Conservation (phyloP, 2,329 filamentous ascomycete species). For the Sporothrix dimorphospora region DNA sequence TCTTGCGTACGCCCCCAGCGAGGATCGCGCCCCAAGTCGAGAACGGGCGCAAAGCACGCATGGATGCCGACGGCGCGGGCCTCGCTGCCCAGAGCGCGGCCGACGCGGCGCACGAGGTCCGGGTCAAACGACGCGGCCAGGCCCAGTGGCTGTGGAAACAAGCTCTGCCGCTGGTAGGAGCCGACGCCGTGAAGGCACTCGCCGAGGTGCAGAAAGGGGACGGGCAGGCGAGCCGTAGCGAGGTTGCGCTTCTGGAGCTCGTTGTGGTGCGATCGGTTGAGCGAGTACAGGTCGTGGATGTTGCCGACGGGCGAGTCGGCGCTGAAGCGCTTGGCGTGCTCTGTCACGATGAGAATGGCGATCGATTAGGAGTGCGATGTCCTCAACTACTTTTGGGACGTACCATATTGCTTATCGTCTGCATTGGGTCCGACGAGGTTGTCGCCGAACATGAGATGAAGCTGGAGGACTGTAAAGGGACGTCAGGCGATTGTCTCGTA, state of each 20-base stretch:
- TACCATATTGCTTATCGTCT: neutral
- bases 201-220: conserved; percentile 23
- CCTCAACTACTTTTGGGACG: neutral
- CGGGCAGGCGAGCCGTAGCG: neutral
- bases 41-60: conserved; percentile 18
- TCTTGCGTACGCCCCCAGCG: conserved; percentile 23
- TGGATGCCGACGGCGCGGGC: conserved; percentile 21
- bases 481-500: neutral
- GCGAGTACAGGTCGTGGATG: conserved; percentile 22
- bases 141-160: conserved; percentile 21
- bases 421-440: neutral
- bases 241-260: conserved; percentile 12
- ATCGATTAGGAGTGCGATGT: neutral
- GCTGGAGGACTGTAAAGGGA: neutral
- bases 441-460: conserved; percentile 23
- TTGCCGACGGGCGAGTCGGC: conserved; percentile 13
- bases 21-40: conserved; percentile 12
- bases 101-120: conserved; percentile 12
- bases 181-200: conserved; percentile 25
- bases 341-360: neutral
- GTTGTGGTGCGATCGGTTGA: conserved; percentile 21
- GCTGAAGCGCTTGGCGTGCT: neutral
- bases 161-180: conserved; percentile 17
- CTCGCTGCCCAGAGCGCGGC: neutral
- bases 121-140: conserved; percentile 19